Percentiles rank a stretch among this genome's conserved stretches.
These are phyloP conservation scores for Tuber calosporum DNA, from an alignment of 495 filamentous ascomycete species.

Conservation along the genomic window DNA sequence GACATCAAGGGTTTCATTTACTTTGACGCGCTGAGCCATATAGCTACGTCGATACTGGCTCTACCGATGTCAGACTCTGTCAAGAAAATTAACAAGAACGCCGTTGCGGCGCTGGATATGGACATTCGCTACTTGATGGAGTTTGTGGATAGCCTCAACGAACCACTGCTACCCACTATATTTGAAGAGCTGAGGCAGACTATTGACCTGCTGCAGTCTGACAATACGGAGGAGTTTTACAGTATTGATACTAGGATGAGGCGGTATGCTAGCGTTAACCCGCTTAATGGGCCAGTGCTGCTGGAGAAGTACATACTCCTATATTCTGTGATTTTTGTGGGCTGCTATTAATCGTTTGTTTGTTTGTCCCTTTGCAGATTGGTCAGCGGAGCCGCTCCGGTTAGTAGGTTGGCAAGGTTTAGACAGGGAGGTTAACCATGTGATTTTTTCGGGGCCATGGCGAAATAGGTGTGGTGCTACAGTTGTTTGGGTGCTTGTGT, in stretches of 20 bases:
- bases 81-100: constrained; percentile 77
- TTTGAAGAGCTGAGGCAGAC: constrained; percentile 92
- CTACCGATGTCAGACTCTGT: constrained; percentile 74
- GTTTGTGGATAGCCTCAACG: constrained; percentile 77
- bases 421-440: constrained; percentile 13
- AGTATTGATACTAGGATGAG: constrained; percentile 77
- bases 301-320: constrained; percentile 67
- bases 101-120: constrained; percentile 67
- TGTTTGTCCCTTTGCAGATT: constrained; percentile 13
- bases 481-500: neutral
- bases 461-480: neutral
- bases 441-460: neutral
- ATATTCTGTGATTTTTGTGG: neutral
- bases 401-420: constrained; percentile 31
- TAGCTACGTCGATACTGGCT: constrained; percentile 76
- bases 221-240: constrained; percentile 90
- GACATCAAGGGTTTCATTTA: constrained; percentile 97
- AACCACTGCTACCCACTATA: constrained; percentile 70
- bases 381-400: constrained; percentile 22
- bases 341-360: neutral
- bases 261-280: constrained; percentile 90
- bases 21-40: constrained; percentile 89
- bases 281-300: constrained; percentile 72
- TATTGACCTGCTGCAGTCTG: constrained; percentile 72
- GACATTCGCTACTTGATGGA: constrained; percentile 75